Evolutionary conservation across 2,329 filamentous ascomycete species (phyloP), one percentile per base, ranked within the genome.

Genomic region (Mariannaea elegans): DNA sequence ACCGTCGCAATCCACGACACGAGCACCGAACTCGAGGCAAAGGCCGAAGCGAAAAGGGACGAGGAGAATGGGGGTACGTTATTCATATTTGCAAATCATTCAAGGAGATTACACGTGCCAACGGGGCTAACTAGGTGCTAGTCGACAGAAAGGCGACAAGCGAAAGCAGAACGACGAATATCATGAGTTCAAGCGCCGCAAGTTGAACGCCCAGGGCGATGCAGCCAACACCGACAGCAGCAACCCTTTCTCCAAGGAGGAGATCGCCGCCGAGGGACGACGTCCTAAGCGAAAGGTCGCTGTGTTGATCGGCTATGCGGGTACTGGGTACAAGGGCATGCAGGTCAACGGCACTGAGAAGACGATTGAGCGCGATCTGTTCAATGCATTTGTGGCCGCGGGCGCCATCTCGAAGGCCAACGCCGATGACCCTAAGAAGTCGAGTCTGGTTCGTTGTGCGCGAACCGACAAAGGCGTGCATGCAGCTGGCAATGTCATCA

Each of bases 391-490:
- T 69, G 90, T 99, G 63, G 87, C 88, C 3, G 94, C 95, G 3
- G 92, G 94, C 16, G 94, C 95, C 36, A 97, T 99, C 62, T 96
- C 94, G 47, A 98, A 98, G 77, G 93, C 93, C 63, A 99, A 99
- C 73, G 95, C 95, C 19, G 89, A 97, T 69, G 95, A 99, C 73
- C 95, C 94, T 4, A 97, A 96, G 77, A 99, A 99, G 78, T 97
- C 93, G 2, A 94, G 93, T 51, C 86, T 99, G 45, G 92, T 97
- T 53, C 90, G 95, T 65, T 99, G 95, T 76, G 95, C 95, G 4
- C 86, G 95, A 64, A 99, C 95, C 0, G 95, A 99, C 80, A 99
- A 98, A 81, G 95, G 95, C 54, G 94, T 98, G 2, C 94, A 98
- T 76, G 94, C 94, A 1, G 94, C 94, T 1, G 95, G 94, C 51